phyloP scores from a whole-genome alignment of 1,139 yeast genomes.

The Magnusiomyces suaveolens region DNA sequence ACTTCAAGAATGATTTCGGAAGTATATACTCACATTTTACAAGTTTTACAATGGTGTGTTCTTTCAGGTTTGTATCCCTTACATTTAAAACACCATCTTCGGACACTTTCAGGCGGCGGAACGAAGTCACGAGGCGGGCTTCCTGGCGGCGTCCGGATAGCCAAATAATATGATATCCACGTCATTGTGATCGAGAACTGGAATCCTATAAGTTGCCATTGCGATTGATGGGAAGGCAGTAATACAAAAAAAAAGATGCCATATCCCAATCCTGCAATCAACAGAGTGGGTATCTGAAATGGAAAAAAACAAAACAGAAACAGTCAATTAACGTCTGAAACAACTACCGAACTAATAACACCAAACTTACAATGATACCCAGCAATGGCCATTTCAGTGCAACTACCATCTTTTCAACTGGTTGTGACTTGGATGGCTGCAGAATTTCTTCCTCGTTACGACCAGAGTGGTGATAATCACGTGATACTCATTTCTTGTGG shows the following conservation, averaged over 20 bases:
- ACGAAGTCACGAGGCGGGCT: conserved; percentile 40
- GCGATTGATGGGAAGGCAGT: conserved; percentile 35
- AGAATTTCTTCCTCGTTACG: too few species aligned
- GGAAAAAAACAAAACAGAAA: background rate
- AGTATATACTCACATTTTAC: conserved; percentile 21
- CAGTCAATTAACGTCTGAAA: too few species aligned
- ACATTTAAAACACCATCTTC: conserved; percentile 59
- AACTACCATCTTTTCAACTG: conserved; percentile 22
- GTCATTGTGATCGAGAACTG: conserved; percentile 45
- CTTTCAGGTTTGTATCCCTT: conserved; percentile 60
- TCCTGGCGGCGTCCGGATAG: conserved; percentile 53
- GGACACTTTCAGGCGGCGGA: conserved; percentile 40
- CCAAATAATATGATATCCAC: conserved; percentile 63
- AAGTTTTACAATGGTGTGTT: conserved; percentile 62
- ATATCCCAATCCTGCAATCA: conserved; percentile 56
- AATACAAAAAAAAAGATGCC: conserved; percentile 55
- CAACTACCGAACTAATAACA: background rate
- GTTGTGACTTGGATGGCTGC: too few species aligned
- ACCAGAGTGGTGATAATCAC: too few species aligned
- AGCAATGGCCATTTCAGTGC: conserved; percentile 27
- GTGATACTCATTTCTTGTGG: too few species aligned
- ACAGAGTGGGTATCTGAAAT: conserved; percentile 48
- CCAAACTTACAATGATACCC: conserved; percentile 3
- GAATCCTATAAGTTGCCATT: conserved; percentile 39
- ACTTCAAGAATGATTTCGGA: background rate